Conservation (phyloP, 352 stramenopile genomes). For the Phytophthora citricola region DNA sequence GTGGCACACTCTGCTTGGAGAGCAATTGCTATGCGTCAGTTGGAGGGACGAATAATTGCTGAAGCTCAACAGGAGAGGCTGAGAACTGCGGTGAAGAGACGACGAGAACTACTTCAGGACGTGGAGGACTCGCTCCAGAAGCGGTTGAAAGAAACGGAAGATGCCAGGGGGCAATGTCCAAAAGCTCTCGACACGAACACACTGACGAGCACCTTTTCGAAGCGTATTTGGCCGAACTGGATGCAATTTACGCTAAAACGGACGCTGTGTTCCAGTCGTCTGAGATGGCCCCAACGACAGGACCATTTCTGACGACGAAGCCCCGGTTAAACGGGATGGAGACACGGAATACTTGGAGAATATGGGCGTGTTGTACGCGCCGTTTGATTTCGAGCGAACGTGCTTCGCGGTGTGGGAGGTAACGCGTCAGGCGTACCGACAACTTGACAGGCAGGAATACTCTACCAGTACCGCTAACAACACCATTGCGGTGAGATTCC, state of each 20-base stretch:
- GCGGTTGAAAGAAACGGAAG: constrained; percentile 13
- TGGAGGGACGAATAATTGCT: constrained; percentile 12
- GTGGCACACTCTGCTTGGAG: constrained; percentile 14
- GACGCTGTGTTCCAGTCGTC: constrained; percentile 26
- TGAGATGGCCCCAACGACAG: constrained; percentile 3
- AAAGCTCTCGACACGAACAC: not conserved
- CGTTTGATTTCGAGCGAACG: constrained; percentile 21
- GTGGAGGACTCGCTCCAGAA: constrained; percentile 15
- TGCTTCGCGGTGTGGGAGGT: constrained; percentile 21
- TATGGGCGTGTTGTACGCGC: constrained; percentile 13
- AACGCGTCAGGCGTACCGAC: constrained; percentile 26
- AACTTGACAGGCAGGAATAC: constrained; percentile 31
- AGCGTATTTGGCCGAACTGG: constrained; percentile 35
- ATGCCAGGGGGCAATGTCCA: not conserved
- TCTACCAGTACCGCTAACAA: constrained; percentile 7
- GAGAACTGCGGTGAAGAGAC: constrained; percentile 17
- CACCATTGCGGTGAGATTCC: constrained; percentile 29
- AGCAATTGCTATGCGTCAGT: constrained; percentile 26
- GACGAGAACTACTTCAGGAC: constrained; percentile 22
- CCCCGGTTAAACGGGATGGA: constrained; percentile 25
- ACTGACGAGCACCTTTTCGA: constrained; percentile 31
- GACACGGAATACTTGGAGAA: constrained; percentile 37
- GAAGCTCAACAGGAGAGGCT: constrained; percentile 23
- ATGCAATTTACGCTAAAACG: constrained; percentile 34
- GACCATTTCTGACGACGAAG: constrained; percentile 21